phyloP scores from a whole-genome alignment of 441 rosid species.

The Aleurites moluccanus region DNA sequence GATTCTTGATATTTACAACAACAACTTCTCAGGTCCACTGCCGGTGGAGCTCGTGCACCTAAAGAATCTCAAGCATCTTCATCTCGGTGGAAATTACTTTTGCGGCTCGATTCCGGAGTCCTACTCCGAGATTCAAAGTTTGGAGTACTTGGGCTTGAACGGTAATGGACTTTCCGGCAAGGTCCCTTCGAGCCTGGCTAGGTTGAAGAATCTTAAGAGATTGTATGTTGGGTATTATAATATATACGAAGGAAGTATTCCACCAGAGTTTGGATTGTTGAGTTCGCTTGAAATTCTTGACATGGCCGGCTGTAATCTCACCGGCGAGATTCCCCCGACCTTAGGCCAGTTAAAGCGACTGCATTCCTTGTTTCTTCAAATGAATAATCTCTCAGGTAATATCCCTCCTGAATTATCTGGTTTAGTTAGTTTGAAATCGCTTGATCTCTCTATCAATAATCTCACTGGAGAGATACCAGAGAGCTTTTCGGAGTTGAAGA shows the following conservation, averaged over 20 bases:
- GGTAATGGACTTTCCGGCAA: conserved; percentile 53
- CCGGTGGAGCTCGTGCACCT: conserved; percentile 49
- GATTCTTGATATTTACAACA: conserved; percentile 66
- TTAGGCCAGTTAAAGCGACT: conserved; percentile 56
- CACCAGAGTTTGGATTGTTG: conserved; percentile 70
- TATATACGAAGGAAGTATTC: conserved; percentile 58
- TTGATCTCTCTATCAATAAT: conserved; percentile 63
- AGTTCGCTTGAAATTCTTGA: conserved; percentile 54
- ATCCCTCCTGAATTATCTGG: conserved; percentile 70
- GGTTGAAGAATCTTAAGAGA: conserved; percentile 52
- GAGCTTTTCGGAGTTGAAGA: conserved; percentile 45
- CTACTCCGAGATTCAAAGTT: conserved; percentile 58
- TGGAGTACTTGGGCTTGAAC: conserved; percentile 65
- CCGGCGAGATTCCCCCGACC: conserved; percentile 71
- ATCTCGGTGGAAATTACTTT: conserved; percentile 75
- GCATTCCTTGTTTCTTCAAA: conserved; percentile 65
- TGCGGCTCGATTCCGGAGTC: conserved; percentile 66
- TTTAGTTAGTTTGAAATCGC: conserved; percentile 58
- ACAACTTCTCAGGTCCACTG: conserved; percentile 57
- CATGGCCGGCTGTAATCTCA: conserved; percentile 58
- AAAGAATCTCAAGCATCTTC: conserved; percentile 54
- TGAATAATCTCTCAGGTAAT: conserved; percentile 60
- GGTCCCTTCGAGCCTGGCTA: conserved; percentile 54
- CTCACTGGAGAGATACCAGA: conserved; percentile 75
- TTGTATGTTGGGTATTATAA: conserved; percentile 64